Base-by-base conservation (phyloP, 2,329 filamentous ascomycete species). In the Cercospora beticola region DNA sequence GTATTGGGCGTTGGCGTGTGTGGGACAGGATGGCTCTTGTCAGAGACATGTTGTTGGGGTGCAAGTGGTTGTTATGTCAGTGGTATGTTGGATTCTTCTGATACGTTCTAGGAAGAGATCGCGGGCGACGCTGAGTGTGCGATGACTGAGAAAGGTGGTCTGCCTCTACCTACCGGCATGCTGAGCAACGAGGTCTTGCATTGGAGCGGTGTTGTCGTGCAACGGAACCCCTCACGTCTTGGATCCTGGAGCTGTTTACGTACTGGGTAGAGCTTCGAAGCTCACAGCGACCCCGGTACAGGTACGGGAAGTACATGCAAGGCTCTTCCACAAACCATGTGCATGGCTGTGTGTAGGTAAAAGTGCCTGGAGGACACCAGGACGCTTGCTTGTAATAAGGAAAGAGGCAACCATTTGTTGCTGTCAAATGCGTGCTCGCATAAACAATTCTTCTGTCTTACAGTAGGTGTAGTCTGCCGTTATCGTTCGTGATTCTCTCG, bases 401-500 rank as follows among this genome's bases (percentile, higher is more conserved):
- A 23, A 18, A 10, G 21, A 12, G 7, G 43, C 43, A 21, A 49
- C 8, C 8, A 57, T 4, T 9, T 23, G 23, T 57, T 12, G 14
- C 30, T 28, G 26, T 18, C 21, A 3, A 28, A 31, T 28, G 23
- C 59, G n/a, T 26, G 46, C 31, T 36, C 18, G 26, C 2, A 36
- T 14, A 9, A 43, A 8, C 7, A 2, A 4, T 14, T 54, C n/a
- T 21, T 36, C 43, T 21, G 9, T 56, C 26, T 68, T 64, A 75
- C 52, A 79, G 66, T 68, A 78, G 75, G 23, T 73, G 71, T 73
- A 82, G 69, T 46, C 76, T 71, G 4, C 80, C 80, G 65, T 81
- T 72, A 18, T 78, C 74, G 68, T 82, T 82, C 9, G 76, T 74
- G 54, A 82, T 81, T 54, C 76, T 73, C 71, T 82, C 80, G 72